These are phyloP conservation scores for Aphanomyces euteiches DNA, from an alignment of 352 stramenopile genomes.

Conservation along the genomic window DNA sequence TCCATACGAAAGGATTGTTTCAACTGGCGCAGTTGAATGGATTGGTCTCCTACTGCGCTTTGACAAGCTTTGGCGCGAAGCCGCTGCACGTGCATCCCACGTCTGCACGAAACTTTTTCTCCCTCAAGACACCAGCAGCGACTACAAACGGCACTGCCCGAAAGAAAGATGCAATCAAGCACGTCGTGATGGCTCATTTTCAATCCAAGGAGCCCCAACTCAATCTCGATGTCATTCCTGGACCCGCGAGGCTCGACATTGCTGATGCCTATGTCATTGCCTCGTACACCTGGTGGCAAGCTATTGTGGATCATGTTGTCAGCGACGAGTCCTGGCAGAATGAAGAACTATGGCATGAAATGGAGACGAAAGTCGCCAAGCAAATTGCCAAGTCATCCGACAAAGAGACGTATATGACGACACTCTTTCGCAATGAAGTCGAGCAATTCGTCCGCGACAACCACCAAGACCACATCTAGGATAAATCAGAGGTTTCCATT, in stretches of 20 bases:
- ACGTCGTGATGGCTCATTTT: slow-evolving; percentile 67
- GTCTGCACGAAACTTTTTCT: slow-evolving; percentile 65
- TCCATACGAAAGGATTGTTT: slow-evolving; percentile 83
- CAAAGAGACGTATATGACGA: not conserved
- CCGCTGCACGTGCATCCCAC: slow-evolving; percentile 70
- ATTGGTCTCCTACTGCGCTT: slow-evolving; percentile 75
- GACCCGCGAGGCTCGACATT: slow-evolving; percentile 48
- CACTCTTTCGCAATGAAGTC: slow-evolving; percentile 6
- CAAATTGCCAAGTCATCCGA: not conserved
- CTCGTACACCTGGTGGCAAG: slow-evolving; percentile 51
- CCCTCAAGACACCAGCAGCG: slow-evolving; percentile 36
- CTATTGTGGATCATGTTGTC: slow-evolving; percentile 33
- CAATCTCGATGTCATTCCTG: not conserved
- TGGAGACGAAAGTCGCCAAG: not conserved
- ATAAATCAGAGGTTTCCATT: not conserved
- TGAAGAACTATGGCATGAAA: not conserved
- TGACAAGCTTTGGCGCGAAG: slow-evolving; percentile 50
- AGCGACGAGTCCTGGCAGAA: not conserved
- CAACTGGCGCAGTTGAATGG: slow-evolving; percentile 83
- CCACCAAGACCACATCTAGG: slow-evolving; percentile 1
- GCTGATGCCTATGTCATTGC: slow-evolving; percentile 81
- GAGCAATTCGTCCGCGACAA: not conserved
- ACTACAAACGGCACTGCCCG: slow-evolving; percentile 14
- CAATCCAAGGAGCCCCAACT: slow-evolving; percentile 45
- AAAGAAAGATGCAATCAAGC: slow-evolving; percentile 47